phyloP scores from a whole-genome alignment of 371 early-diverging fungal genomes.

The Mortierella sp. region DNA sequence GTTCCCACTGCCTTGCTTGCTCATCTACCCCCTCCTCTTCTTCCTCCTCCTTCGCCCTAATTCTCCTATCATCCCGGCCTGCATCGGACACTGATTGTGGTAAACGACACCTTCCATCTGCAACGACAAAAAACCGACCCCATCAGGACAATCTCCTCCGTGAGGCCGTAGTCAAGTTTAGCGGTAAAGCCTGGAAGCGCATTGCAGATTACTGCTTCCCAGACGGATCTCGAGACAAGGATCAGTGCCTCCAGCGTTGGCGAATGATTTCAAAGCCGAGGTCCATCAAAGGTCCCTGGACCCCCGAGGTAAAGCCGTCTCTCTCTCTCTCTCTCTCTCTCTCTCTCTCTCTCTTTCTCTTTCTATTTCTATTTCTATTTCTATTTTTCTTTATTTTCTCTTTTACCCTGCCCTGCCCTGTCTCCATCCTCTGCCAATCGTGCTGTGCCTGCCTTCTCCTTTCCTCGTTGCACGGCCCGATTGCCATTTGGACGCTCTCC shows the following conservation, averaged over 20 bases:
- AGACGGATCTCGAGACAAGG: slow-evolving; percentile 41
- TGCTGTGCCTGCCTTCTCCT: not conserved
- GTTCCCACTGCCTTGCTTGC: slow-evolving; percentile 1
- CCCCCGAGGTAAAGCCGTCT: slow-evolving; percentile 39
- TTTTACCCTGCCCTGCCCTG: not conserved
- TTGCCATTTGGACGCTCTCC: too few species aligned
- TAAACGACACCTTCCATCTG: not conserved
- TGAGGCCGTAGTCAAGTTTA: slow-evolving; percentile 43
- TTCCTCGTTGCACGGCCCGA: not conserved
- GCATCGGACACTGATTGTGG: not conserved
- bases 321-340: not conserved
- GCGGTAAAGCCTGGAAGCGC: slow-evolving; percentile 51
- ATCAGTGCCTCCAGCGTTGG: slow-evolving; percentile 52
- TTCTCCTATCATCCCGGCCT: not conserved
- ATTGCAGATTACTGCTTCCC: slow-evolving; percentile 47
- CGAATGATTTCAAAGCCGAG: slow-evolving; percentile 50
- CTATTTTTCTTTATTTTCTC: not conserved
- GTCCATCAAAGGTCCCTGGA: slow-evolving; percentile 56
- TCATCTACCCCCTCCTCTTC: not conserved
- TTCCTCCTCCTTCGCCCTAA: not conserved
- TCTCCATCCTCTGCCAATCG: not conserved
- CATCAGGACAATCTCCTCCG: slow-evolving; percentile 35
- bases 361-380: not conserved
- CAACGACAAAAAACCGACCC: not conserved
- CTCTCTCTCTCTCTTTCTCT: not conserved